These are phyloP conservation scores for Aristolochia fimbriata DNA, from an alignment of 164 flowering plant genomes.

Conservation along the genomic window DNA sequence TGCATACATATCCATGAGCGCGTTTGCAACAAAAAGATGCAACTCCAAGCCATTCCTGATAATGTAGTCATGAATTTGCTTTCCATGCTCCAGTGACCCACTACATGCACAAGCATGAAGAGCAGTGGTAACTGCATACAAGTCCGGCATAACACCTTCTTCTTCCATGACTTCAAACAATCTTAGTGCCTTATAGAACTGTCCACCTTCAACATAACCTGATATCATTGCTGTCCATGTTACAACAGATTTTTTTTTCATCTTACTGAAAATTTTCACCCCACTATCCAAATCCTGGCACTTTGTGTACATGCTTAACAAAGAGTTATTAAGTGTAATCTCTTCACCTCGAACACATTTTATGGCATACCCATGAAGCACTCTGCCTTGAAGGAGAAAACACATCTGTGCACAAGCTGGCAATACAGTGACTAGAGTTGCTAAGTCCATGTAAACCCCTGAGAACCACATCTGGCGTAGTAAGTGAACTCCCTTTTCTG, in stretches of 20 bases:
- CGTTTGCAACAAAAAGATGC: slow-evolving; percentile 37
- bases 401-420: slow-evolving; percentile 37
- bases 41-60: slow-evolving; percentile 27
- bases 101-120: slow-evolving; percentile 53
- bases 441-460: slow-evolving; percentile 31
- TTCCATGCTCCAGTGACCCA: slow-evolving; percentile 39
- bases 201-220: slow-evolving; percentile 45
- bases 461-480: slow-evolving; percentile 26
- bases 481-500: slow-evolving; percentile 6
- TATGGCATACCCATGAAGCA: slow-evolving; percentile 38
- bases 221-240: slow-evolving; percentile 64
- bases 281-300: slow-evolving; percentile 35
- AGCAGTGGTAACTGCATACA: slow-evolving; percentile 32
- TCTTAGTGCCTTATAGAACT: slow-evolving; percentile 27
- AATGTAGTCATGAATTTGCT: slow-evolving; percentile 33
- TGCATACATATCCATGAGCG: slow-evolving; percentile 67
- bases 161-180: slow-evolving; percentile 38
- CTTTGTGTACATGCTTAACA: slow-evolving; percentile 56
- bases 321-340: slow-evolving; percentile 26
- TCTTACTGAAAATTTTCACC: slow-evolving; percentile 27
- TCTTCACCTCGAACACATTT: slow-evolving; percentile 23
- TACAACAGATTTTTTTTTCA: slow-evolving; percentile 35
- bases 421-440: slow-evolving; percentile 41
- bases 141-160: slow-evolving; percentile 37
- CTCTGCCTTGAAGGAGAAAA: slow-evolving; percentile 20